Conservation (phyloP, 2,329 filamentous ascomycete genomes). For the Cryphonectria parasitica region DNA sequence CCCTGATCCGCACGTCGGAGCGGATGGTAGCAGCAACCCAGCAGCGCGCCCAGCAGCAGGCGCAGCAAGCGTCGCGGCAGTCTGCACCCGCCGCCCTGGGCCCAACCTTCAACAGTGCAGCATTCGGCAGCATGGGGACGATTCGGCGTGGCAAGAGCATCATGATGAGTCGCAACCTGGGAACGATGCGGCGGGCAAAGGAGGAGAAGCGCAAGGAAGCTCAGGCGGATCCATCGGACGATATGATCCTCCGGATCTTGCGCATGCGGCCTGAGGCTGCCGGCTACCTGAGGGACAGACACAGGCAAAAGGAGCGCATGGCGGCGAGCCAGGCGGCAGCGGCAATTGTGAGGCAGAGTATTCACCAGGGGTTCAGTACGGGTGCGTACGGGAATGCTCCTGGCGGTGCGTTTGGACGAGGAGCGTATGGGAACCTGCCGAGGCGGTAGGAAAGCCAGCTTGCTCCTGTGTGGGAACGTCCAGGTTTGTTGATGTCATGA, state of each 20-base stretch:
- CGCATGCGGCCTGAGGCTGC: constrained; percentile 92
- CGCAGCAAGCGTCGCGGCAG: constrained; percentile 45
- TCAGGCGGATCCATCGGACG: constrained; percentile 94
- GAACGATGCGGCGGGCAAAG: constrained; percentile 94
- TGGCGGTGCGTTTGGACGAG: constrained; percentile 45
- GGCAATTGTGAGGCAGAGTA: constrained; percentile 91
- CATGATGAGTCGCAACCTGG: constrained; percentile 91
- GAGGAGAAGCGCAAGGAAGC: constrained; percentile 95
- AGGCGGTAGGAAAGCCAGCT: constrained; percentile 44
- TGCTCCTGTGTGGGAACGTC: constrained; percentile 9
- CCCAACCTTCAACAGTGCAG: constrained; percentile 54
- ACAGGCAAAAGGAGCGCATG: constrained; percentile 90
- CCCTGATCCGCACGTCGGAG: constrained; percentile 92
- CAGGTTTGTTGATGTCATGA: constrained; percentile 8
- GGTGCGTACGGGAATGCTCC: constrained; percentile 46
- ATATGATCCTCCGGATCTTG: constrained; percentile 95
- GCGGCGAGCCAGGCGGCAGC: constrained; percentile 89
- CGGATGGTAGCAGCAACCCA: constrained; percentile 90
- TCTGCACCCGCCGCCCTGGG: constrained; percentile 42
- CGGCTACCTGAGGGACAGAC: constrained; percentile 84
- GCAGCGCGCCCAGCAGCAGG: constrained; percentile 73
- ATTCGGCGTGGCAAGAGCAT: constrained; percentile 75
- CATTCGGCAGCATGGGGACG: constrained; percentile 69
- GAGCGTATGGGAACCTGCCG: constrained; percentile 44
- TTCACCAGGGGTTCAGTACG: constrained; percentile 60